A percentile compares a stretch with the other conserved stretches of the same genome.
Evolutionary conservation across 2,329 filamentous ascomycete species (phyloP).

Genomic region (Cladosporium oxysporum): DNA sequence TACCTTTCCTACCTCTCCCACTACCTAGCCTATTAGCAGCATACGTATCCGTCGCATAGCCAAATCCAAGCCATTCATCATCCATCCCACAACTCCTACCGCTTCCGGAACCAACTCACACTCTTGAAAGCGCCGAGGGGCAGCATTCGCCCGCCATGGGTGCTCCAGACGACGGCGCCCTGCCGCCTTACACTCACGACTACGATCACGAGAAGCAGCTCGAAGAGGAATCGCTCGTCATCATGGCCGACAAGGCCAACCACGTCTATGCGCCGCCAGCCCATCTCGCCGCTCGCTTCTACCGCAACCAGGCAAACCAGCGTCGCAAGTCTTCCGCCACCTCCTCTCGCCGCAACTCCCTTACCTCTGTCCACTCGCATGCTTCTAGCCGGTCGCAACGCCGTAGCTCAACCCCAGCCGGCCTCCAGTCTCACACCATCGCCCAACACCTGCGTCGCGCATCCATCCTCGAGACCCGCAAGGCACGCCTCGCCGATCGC

Average conservation of each 20-base stretch:
- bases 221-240: constrained; percentile 16
- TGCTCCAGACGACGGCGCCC: constrained; percentile 11
- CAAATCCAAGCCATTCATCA: not conserved
- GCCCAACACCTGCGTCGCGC: constrained; percentile 78
- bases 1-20: not conserved
- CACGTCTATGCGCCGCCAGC: constrained; percentile 66
- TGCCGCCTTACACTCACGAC: not conserved
- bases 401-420: constrained; percentile 40
- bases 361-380: constrained; percentile 73
- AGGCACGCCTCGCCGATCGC: constrained; percentile 75
- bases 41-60: not conserved
- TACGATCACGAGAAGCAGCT: constrained; percentile 13
- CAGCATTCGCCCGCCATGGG: constrained; percentile 13
- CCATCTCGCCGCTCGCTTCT: constrained; percentile 77
- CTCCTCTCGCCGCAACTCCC: constrained; percentile 76
- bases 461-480: constrained; percentile 78
- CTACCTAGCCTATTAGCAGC: constrained; percentile 1
- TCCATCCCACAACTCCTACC: not conserved
- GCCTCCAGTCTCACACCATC: constrained; percentile 70
- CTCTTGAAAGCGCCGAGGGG: constrained; percentile 5
- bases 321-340: constrained; percentile 73
- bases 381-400: constrained; percentile 62
- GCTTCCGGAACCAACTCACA: constrained; percentile 7
- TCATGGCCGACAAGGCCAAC: constrained; percentile 20
- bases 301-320: constrained; percentile 60